phyloP scores from a whole-genome alignment of 1,284 basidiomycete species.

The Malassezia pachydermatis region DNA sequence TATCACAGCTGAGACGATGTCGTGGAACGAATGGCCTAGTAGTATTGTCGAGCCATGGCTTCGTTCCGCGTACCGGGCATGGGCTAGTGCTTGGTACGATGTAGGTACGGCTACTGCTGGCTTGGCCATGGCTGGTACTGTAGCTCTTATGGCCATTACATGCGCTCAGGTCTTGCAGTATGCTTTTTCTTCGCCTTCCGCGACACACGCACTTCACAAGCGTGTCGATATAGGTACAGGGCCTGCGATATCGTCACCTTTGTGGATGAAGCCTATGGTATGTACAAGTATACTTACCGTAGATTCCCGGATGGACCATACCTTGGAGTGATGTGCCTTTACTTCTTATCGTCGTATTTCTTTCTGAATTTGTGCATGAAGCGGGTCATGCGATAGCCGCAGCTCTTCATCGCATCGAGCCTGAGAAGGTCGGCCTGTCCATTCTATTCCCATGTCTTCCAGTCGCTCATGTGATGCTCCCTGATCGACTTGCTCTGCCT shows the following conservation, averaged over 20 bases:
- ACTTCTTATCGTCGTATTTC: conserved; percentile 1
- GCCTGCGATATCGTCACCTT: not conserved
- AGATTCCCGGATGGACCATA: conserved; percentile 15
- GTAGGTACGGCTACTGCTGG: not conserved
- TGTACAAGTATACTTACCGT: no score
- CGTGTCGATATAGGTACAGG: not conserved
- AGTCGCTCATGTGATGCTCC: conserved; percentile 16
- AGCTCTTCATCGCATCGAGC: conserved; percentile 8
- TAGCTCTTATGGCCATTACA: not conserved
- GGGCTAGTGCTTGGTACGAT: not conserved
- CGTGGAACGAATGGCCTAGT: conserved; percentile 3
- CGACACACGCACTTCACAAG: not conserved
- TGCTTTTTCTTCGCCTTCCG: not conserved
- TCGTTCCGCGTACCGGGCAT: no score
- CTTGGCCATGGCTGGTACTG: not conserved
- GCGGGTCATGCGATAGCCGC: conserved; percentile 19
- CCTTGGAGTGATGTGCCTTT: conserved; percentile 1
- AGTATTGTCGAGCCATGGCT: not conserved
- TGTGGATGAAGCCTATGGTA: conserved; percentile 10
- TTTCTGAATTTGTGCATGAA: conserved; percentile 15
- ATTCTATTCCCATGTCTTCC: conserved; percentile 18
- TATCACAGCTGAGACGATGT: no score
- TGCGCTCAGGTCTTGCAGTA: not conserved
- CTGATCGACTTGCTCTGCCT: not conserved
- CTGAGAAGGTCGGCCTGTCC: conserved; percentile 10